These are phyloP conservation scores for Anethum foeniculum DNA, from an alignment of 140 eudicot species.

Conservation along the genomic window DNA sequence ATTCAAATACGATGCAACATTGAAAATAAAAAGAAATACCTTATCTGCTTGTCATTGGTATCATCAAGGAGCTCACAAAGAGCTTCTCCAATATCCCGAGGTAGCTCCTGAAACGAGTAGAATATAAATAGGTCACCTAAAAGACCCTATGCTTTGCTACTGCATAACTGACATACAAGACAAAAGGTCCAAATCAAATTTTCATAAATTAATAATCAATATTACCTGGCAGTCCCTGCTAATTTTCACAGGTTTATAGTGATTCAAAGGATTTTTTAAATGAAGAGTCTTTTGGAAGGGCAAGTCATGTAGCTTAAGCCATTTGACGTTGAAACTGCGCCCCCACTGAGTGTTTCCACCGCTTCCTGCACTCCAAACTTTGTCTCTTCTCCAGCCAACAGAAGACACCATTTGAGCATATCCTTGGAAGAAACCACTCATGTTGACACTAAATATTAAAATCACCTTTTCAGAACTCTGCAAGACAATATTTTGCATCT, in stretches of 20 bases:
- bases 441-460: conserved; percentile 85
- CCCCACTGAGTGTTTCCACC: conserved; percentile 91
- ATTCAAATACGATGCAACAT: neutral
- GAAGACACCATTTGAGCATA: conserved; percentile 95
- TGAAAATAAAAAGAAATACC: conserved; percentile 23
- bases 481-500: conserved; percentile 27
- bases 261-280: conserved; percentile 80
- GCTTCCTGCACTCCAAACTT: conserved; percentile 84
- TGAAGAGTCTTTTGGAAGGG: conserved; percentile 90
- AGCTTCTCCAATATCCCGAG: conserved; percentile 88
- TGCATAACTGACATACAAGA: neutral
- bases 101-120: conserved; percentile 56
- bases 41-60: conserved; percentile 31
- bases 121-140: conserved; percentile 7
- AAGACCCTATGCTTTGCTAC: neutral
- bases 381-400: conserved; percentile 87
- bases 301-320: conserved; percentile 67
- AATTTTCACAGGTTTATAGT: conserved; percentile 87
- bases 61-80: conserved; percentile 86
- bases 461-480: conserved; percentile 87
- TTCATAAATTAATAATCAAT: neutral
- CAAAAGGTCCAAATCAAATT: neutral
- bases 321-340: conserved; percentile 83
- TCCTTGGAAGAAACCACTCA: conserved; percentile 96
- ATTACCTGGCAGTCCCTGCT: conserved; percentile 96